Evolutionary conservation across 345 rosid species (phyloP), one percentile per base, ranked within the genome.

Genomic region (Citrus sinensis): DNA sequence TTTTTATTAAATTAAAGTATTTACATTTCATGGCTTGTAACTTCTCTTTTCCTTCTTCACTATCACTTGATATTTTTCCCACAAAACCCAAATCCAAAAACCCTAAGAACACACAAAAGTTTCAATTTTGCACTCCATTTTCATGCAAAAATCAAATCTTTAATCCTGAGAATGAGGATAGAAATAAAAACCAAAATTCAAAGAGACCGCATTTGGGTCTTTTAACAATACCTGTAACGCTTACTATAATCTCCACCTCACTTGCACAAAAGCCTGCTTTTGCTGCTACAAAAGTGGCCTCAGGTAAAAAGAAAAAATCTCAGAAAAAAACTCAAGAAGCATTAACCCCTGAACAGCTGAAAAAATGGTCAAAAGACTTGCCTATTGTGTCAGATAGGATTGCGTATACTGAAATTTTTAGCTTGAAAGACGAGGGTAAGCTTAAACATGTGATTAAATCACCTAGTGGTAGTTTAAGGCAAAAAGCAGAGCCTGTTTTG

Each of bases 361-460:
- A 84, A 85, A 81, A 82, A 37, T 94, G 98, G 98, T 80, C 91
- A 5, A 85, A 87, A 78, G 87, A 90, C 79, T 86, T 94, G 14
- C 98, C 97, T 65, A 56, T 85, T 65, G 94, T 94, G 27, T 81
- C 89, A 1, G 82, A 79, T 80, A 87, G 92, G 70, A 89, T 94
- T 78, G 95, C 97, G 0, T 94, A 89, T 59, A 94, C 94, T 42
- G 94, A 91, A 24, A 59, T 93, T 29, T 74, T 94, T 84, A 87
- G 79, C 80, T 85, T 90, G 60, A 92, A 84, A 64, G 76, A 81
- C 75, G 81, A 85, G 80, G 94, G 90, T 62, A 93, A 79, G 83
- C 92, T 94, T 17, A 94, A 90, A 74, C 98, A 91, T 82, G 82
- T 94, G 20, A 92, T 94, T 82, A 94, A 91, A 79, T 87, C 93